Evolutionary conservation across 2,329 filamentous ascomycete genomes (phyloP).

Genomic region (Diaporthe eres): DNA sequence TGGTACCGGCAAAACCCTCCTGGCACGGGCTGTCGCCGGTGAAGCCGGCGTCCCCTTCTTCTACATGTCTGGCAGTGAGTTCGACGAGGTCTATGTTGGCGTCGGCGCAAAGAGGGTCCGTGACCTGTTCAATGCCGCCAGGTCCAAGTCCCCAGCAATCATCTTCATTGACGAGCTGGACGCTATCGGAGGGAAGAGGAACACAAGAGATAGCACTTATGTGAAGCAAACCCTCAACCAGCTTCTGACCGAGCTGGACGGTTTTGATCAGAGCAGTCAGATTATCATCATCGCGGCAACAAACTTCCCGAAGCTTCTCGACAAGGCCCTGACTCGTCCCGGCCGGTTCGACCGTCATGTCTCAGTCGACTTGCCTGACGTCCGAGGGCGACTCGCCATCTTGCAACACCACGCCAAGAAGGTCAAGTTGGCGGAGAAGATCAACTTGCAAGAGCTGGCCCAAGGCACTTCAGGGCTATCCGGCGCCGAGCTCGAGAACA

Average conservation of each 20-base stretch:
- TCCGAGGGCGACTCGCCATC: slow-evolving; percentile 92
- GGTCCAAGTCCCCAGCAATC: slow-evolving; percentile 67
- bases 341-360: slow-evolving; percentile 97
- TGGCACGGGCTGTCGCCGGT: slow-evolving; percentile 94
- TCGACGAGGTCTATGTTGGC: slow-evolving; percentile 98
- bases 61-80: slow-evolving; percentile 99
- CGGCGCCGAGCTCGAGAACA: slow-evolving; percentile 95
- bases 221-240: slow-evolving; percentile 98
- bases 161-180: slow-evolving; percentile 90
- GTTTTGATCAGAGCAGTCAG: slow-evolving; percentile 93
- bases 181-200: slow-evolving; percentile 94
- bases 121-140: slow-evolving; percentile 59
- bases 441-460: slow-evolving; percentile 87
- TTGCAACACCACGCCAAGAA: slow-evolving; percentile 94
- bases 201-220: slow-evolving; percentile 92
- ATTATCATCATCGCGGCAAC: slow-evolving; percentile 97
- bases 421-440: slow-evolving; percentile 83
- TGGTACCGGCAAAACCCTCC: slow-evolving; percentile 96
- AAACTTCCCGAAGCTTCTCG: slow-evolving; percentile 93
- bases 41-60: slow-evolving; percentile 99
- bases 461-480: slow-evolving; percentile 92
- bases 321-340: slow-evolving; percentile 94
- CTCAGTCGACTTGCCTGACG: slow-evolving; percentile 89
- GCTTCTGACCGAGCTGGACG: slow-evolving; percentile 94
- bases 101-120: slow-evolving; percentile 86